phyloP scores from a whole-genome alignment of 768 basidiomycete genomes.

The Boletellus ananiceps region DNA sequence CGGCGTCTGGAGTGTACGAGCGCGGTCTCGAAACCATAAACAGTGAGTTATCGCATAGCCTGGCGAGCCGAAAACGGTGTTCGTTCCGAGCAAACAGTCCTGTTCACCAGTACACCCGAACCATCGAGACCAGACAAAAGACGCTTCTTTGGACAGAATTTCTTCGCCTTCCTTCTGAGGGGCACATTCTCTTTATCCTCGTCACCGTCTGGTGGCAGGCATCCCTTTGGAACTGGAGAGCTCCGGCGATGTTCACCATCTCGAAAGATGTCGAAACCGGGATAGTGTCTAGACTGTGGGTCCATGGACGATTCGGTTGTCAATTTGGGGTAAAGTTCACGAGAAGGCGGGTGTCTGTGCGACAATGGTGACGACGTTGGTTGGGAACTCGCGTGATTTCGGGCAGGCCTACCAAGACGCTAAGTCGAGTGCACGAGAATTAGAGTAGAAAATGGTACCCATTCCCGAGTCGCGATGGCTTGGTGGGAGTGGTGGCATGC shows the following conservation, averaged over 20 bases:
- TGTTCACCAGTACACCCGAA: constrained; percentile 6
- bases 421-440: constrained; percentile 35
- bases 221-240: not conserved
- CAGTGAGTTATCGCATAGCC: constrained; percentile 16
- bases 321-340: constrained; percentile 26
- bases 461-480: constrained; percentile 30
- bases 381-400: constrained; percentile 6
- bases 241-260: constrained; percentile 32
- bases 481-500: constrained; percentile 27
- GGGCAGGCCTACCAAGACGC: constrained; percentile 7
- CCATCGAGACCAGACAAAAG: constrained; percentile 1
- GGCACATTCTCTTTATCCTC: constrained; percentile 60
- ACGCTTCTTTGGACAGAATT: constrained; percentile 29
- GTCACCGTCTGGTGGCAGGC: constrained; percentile 9
- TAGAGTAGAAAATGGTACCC: constrained; percentile 24
- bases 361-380: constrained; percentile 11
- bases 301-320: constrained; percentile 40
- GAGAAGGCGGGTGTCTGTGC: constrained; percentile 10
- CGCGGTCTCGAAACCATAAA: not conserved
- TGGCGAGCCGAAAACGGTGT: constrained; percentile 13
- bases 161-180: constrained; percentile 45
- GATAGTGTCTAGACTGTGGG: constrained; percentile 59
- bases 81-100: constrained; percentile 10
- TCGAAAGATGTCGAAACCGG: constrained; percentile 57
- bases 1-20: not conserved